phyloP scores from a whole-genome alignment of 345 rosid genomes.

The Populus simonii region DNA sequence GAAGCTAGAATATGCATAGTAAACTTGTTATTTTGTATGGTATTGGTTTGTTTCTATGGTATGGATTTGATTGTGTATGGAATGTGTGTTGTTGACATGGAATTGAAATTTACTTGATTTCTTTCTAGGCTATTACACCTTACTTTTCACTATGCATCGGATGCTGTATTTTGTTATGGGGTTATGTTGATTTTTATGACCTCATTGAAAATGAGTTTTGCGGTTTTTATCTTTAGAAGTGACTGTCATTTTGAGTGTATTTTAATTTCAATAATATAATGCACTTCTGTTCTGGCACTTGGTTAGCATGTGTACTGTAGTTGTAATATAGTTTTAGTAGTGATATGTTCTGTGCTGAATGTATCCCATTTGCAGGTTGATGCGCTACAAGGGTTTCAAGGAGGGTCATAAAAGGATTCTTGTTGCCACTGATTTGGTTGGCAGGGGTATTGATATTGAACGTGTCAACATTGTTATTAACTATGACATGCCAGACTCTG shows the following conservation, averaged over 20 bases:
- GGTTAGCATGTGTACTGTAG: background rate
- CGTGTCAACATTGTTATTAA: slow-evolving; percentile 97
- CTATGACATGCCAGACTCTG: slow-evolving; percentile 99
- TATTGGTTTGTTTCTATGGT: background rate
- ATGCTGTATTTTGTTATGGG: background rate
- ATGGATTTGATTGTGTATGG: background rate
- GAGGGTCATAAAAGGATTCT: slow-evolving; percentile 98
- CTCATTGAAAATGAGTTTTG: background rate
- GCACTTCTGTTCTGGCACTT: background rate
- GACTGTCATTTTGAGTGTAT: background rate
- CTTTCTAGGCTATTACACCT: background rate
- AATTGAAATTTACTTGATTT: background rate
- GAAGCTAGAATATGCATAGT: background rate
- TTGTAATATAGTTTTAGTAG: background rate
- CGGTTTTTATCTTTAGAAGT: too few species aligned
- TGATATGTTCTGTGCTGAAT: background rate
- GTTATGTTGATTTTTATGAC: background rate
- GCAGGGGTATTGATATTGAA: slow-evolving; percentile 96
- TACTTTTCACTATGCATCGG: background rate
- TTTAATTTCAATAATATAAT: background rate
- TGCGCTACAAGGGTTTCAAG: slow-evolving; percentile 94
- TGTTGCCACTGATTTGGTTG: slow-evolving; percentile 95
- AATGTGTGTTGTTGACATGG: background rate
- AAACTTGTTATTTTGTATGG: background rate
- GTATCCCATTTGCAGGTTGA: slow-evolving; percentile 50